Conservation (phyloP, 305 asterid species). For the Fraxinus angustifolia region DNA sequence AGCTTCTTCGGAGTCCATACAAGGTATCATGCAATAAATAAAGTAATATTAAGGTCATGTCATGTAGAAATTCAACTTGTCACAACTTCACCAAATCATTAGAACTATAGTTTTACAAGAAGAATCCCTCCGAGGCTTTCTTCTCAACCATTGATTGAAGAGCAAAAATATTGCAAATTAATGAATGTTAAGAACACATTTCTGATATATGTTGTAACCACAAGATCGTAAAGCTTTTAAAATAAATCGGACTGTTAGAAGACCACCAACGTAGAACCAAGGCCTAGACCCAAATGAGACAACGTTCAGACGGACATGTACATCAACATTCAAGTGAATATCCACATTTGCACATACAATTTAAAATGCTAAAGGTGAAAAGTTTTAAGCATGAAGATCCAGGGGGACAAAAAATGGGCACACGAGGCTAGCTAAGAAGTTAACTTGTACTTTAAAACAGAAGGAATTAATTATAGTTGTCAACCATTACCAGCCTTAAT, state of each 20-base stretch:
- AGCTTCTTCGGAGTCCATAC: neutral
- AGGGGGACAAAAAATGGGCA: constrained; percentile 17
- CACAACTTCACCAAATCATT: neutral
- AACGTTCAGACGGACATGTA: constrained; percentile 24
- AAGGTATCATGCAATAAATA: neutral
- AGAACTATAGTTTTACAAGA: neutral
- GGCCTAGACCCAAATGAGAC: constrained; percentile 23
- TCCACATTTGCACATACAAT: neutral
- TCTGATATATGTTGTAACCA: neutral
- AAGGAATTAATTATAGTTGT: constrained; percentile 9
- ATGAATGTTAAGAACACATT: neutral
- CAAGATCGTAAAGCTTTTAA: neutral
- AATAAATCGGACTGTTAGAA: neutral
- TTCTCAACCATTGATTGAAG: neutral
- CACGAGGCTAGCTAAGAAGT: constrained; percentile 36
- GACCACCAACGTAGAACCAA: neutral
- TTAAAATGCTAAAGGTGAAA: neutral
- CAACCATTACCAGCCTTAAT: neutral
- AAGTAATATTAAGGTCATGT: neutral
- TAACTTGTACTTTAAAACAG: constrained; percentile 38
- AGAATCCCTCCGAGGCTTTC: neutral
- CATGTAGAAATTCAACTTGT: neutral
- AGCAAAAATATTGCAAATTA: neutral
- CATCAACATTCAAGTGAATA: constrained; percentile 14
- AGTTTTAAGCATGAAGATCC: constrained; percentile 1